Base-by-base conservation (phyloP, 2,329 filamentous ascomycete species). In the Cladosporium oxysporum region DNA sequence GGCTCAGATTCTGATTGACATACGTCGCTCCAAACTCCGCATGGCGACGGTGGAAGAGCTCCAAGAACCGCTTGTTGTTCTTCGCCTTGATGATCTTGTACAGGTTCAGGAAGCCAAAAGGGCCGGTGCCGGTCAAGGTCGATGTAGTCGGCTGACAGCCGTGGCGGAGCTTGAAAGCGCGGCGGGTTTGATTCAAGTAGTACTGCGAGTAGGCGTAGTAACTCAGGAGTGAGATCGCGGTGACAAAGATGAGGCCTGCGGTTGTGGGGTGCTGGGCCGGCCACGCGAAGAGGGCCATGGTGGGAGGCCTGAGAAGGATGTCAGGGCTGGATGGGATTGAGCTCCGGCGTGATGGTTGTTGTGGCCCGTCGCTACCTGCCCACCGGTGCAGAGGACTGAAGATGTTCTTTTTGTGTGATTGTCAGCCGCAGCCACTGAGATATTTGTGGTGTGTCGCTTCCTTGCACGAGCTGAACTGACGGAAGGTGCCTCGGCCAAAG, bases 151-250 rank as follows among this genome's bases (percentile, higher is more conserved):
- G 53, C 21, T 65, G 53, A 29, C 62, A 65, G 37, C 53, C 62
- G 26, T 65, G 53, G 7, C 31, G 62, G 21, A 58, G 53, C 23
- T 59, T 59, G 55, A 65, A 65, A 16, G 53, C 55, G 18, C 47
- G 37, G 23, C 62, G 49, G 11, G n/a, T 59, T 12, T 59, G 55
- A 2, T 65, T 33, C 8, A 52, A 53, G 28, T 14, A 16, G 41
- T 59, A 59, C 11, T 26, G 62, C 6, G 53, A 57, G 28, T 57
- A 63, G 29, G 50, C 61, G 8, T 57, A 52, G 33, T 63, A 63
- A 35, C 50, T 63, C 12, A 49, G 8, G 18, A 63, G 35, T 5
- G 61, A 18, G 6, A 37, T 57, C 21, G 26, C 12, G 12, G 33
- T 23, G 2, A 63, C 50, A 16, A 63, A 44, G 50, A 57, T 7